phyloP scores from a whole-genome alignment of 805 yeast species.

The Priceomyces medius region DNA sequence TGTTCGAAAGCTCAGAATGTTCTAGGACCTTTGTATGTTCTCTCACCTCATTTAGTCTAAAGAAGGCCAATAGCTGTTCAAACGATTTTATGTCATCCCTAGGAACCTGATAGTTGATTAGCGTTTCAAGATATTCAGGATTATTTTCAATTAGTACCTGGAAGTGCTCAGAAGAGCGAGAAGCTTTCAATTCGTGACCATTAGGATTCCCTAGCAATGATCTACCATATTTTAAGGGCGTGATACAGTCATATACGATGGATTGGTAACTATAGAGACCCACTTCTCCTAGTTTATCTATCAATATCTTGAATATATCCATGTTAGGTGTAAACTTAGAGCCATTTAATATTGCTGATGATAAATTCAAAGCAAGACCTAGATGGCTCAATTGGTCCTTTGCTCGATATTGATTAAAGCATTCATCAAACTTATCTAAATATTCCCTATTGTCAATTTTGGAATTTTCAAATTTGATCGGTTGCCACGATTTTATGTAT shows the following conservation, averaged over 20 bases:
- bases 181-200: slow-evolving; percentile 3
- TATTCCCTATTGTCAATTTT: slow-evolving; percentile 21
- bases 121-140: slow-evolving; percentile 28
- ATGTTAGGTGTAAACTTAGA: slow-evolving; percentile 22
- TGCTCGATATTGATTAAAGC: slow-evolving; percentile 16
- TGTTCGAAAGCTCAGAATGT: slow-evolving; percentile 16
- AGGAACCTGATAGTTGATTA: slow-evolving; percentile 24
- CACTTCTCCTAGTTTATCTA: slow-evolving; percentile 23
- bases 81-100: slow-evolving; percentile 20
- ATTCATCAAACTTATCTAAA: slow-evolving; percentile 14
- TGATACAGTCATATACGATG: slow-evolving; percentile 25
- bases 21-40: slow-evolving; percentile 20
- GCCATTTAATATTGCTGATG: slow-evolving; percentile 10
- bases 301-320: slow-evolving; percentile 21
- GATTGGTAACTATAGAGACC: slow-evolving; percentile 26
- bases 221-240: slow-evolving; percentile 19
- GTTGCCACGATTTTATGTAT: slow-evolving; percentile 14
- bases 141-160: slow-evolving; percentile 23
- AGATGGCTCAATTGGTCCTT: slow-evolving; percentile 10
- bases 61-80: slow-evolving; percentile 25
- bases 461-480: slow-evolving; percentile 11
- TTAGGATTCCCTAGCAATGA: slow-evolving; percentile 19
- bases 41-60: slow-evolving; percentile 23
- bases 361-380: slow-evolving; percentile 11
- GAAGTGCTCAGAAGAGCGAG: slow-evolving; percentile 21